Conservation (phyloP, 225 moss, liverwort and hornwort genomes). For the Pleurozium schreberi region DNA sequence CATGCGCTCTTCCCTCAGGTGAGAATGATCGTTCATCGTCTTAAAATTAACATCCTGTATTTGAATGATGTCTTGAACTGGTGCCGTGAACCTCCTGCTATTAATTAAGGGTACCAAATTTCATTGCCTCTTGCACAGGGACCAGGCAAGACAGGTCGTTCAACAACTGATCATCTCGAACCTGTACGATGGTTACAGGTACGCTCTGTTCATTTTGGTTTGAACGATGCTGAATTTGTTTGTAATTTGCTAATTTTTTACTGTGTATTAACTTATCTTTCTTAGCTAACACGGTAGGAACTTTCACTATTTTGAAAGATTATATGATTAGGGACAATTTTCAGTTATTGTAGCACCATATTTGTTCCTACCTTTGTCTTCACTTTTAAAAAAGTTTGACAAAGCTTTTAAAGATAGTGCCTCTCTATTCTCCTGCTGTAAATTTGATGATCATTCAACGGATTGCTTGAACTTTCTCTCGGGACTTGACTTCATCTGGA, state of each 20-base stretch:
- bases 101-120: background rate
- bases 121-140: conserved; percentile 18
- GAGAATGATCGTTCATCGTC: background rate
- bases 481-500: background rate
- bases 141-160: conserved; percentile 56
- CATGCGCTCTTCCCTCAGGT: conserved; percentile 81
- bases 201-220: background rate
- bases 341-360: background rate
- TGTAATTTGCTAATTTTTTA: background rate
- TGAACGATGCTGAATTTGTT: background rate
- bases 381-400: background rate
- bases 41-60: background rate
- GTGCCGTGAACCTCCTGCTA: background rate
- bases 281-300: background rate
- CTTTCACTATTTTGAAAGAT: background rate
- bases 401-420: background rate
- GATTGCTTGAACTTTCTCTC: background rate
- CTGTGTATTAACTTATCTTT: background rate
- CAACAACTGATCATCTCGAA: conserved; percentile 57
- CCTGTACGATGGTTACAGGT: conserved; percentile 91
- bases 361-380: background rate
- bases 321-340: background rate
- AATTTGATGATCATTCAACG: background rate
- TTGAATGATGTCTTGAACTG: background rate
- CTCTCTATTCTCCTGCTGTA: background rate